These are phyloP conservation scores for Ogataea methanolica DNA, from an alignment of 805 yeast species.

Conservation along the genomic window DNA sequence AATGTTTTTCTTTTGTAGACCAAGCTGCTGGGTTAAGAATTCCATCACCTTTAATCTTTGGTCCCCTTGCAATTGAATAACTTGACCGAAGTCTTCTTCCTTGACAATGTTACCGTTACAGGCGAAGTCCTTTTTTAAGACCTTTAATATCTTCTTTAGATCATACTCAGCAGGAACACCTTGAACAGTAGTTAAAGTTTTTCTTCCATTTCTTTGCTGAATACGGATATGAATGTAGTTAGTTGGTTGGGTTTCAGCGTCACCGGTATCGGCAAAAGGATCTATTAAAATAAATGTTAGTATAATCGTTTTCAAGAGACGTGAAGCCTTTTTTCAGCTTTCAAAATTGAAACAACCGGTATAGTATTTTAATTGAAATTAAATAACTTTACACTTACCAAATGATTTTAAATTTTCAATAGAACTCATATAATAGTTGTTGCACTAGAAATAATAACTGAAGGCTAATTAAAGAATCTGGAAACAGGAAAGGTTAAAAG, in stretches of 20 bases:
- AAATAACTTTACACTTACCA: constrained; percentile 36
- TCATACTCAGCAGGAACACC: constrained; percentile 96
- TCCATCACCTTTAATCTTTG: constrained; percentile 96
- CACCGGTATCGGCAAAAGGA: constrained; percentile 99
- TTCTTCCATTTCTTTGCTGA: constrained; percentile 99
- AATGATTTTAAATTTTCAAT: constrained; percentile 85
- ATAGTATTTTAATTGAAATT: too few species aligned
- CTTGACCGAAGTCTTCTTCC: constrained; percentile 94
- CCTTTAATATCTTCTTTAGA: constrained; percentile 87
- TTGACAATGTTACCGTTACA: constrained; percentile 98
- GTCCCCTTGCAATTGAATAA: constrained; percentile 97
- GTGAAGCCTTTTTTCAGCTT: not conserved
- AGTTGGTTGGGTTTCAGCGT: constrained; percentile 94
- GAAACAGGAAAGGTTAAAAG: not conserved
- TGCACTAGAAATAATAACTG: not conserved
- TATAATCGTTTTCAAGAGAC: too few species aligned
- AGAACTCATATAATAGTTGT: constrained; percentile 60
- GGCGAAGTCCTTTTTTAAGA: constrained; percentile 95
- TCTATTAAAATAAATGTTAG: constrained; percentile 35
- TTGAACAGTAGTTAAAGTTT: constrained; percentile 96
- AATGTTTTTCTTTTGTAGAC: constrained; percentile 91
- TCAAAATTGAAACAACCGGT: too few species aligned
- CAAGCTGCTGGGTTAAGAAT: constrained; percentile 81
- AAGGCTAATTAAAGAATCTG: not conserved
- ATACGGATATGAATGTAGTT: constrained; percentile 97